A percentile compares a stretch with the other conserved stretches of the same genome.
Evolutionary conservation across 345 rosid species (phyloP).

Genomic region (Durio zibethinus): DNA sequence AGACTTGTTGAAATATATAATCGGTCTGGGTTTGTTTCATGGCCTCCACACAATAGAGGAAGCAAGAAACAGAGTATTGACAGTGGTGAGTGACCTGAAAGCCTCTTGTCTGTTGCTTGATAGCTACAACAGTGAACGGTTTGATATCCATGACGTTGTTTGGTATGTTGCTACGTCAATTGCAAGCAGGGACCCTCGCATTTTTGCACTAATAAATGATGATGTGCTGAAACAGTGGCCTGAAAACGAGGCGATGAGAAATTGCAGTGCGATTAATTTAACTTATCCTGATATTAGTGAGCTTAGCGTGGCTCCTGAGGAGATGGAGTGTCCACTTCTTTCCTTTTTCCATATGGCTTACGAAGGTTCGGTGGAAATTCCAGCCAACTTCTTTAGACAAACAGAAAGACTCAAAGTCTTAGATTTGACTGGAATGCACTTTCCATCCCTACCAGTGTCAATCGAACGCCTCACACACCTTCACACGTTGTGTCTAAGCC

Average conservation of each 20-base stretch:
- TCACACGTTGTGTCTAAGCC: constrained; percentile 10
- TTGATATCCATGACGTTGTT: constrained; percentile 29
- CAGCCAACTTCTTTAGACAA: constrained; percentile 9
- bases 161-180: constrained; percentile 16
- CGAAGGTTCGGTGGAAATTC: background rate
- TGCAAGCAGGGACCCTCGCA: background rate
- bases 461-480: constrained; percentile 4
- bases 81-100: constrained; percentile 11
- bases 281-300: background rate
- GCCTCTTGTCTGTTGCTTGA: constrained; percentile 17
- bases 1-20: constrained; percentile 8
- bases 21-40: constrained; percentile 17
- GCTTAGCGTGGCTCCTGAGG: constrained; percentile 24
- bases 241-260: background rate
- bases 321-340: constrained; percentile 14
- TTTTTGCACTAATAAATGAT: background rate
- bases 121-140: background rate
- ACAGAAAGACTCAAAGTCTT: constrained; percentile 24
- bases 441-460: constrained; percentile 17
- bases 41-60: constrained; percentile 3
- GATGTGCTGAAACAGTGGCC: background rate
- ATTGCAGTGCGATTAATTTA: background rate
- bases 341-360: background rate
- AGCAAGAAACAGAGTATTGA: constrained; percentile 1
- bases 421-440: background rate